phyloP scores from a whole-genome alignment of 2,329 filamentous ascomycete species.

The Penicillium polonicum region DNA sequence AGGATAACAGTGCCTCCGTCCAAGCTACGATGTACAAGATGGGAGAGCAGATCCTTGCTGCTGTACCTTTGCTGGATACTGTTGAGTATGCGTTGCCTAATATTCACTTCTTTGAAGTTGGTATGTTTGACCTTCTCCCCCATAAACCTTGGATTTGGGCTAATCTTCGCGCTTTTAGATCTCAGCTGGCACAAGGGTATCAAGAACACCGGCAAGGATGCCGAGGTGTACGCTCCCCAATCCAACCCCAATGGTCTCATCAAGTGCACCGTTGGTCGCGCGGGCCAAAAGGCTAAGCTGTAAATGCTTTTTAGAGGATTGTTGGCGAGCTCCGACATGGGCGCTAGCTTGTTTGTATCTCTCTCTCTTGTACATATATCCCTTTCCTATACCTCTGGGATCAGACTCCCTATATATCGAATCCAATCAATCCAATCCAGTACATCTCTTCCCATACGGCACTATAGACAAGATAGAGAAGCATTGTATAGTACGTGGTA shows the following conservation, averaged over 20 bases:
- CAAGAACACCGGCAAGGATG: conserved; percentile 93
- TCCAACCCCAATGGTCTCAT: conserved; percentile 93
- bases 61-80: conserved; percentile 66
- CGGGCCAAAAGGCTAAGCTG: conserved; percentile 34
- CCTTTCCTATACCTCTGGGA: conserved; percentile 25
- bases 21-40: conserved; percentile 99
- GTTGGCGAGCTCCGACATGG: conserved; percentile 7
- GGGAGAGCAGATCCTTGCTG: conserved; percentile 79
- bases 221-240: conserved; percentile 93
- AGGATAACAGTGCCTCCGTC: conserved; percentile 87
- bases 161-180: conserved; percentile 53
- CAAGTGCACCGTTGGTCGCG: conserved; percentile 72
- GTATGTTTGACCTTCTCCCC: conserved; percentile 28
- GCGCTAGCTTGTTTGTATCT: conserved; percentile 1
- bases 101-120: conserved; percentile 98
- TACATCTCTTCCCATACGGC: background rate
- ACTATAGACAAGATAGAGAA: background rate
- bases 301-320: conserved; percentile 18
- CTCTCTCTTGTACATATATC: conserved; percentile 24
- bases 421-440: background rate
- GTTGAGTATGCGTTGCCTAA: conserved; percentile 88
- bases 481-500: conserved; percentile 8
- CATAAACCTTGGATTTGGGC: conserved; percentile 4
- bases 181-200: conserved; percentile 94
- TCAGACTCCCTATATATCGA: background rate